A percentile compares a stretch with the other conserved stretches of the same genome.
phyloP scores from a whole-genome alignment of 2,329 filamentous ascomycete species.

The Colletotrichum filicis region DNA sequence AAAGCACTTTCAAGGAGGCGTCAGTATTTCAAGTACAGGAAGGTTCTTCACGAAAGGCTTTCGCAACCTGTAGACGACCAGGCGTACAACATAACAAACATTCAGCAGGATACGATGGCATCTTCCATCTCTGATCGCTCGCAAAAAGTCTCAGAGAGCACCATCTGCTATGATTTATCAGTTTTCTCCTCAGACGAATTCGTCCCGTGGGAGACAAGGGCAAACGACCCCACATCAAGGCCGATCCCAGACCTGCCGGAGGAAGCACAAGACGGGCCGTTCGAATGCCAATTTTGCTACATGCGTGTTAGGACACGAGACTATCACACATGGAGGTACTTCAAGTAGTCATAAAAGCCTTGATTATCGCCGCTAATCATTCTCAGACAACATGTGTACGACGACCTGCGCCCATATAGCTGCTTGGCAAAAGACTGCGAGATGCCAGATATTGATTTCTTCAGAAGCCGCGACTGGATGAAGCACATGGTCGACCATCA shows the following conservation, averaged over 20 bases:
- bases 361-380: too few relatives aligned
- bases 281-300: not conserved
- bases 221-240: too few relatives aligned
- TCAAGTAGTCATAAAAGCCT: too few relatives aligned
- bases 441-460: slow-evolving; percentile 36
- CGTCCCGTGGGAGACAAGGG: not conserved
- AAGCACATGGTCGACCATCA: too few relatives aligned
- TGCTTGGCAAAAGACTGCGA: slow-evolving; percentile 45
- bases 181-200: too few relatives aligned
- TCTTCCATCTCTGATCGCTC: not conserved
- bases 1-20: too few relatives aligned
- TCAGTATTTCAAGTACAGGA: too few relatives aligned
- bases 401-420: slow-evolving; percentile 51
- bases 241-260: not conserved
- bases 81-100: not conserved
- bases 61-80: not conserved
- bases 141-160: too few relatives aligned
- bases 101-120: not conserved
- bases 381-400: slow-evolving; percentile 48
- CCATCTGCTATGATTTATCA: too few relatives aligned
- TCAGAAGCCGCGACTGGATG: slow-evolving; percentile 36
- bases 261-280: not conserved
- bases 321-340: slow-evolving; percentile 43
- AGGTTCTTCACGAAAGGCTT: not conserved
- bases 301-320: not conserved